phyloP scores from a whole-genome alignment of 345 rosid species.

The Populus deltoides region DNA sequence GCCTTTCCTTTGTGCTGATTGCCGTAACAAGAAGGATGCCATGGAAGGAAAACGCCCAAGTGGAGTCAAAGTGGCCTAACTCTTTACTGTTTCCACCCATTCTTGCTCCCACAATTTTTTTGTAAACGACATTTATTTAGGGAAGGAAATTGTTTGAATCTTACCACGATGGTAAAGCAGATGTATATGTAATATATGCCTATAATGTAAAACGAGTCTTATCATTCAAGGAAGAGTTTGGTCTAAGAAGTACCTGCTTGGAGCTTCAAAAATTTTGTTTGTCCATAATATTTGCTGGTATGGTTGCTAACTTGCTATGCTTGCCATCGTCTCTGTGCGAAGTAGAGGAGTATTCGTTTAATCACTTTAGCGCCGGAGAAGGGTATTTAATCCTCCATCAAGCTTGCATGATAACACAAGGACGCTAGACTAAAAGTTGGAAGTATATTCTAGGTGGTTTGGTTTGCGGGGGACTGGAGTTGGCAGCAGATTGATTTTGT shows the following conservation, averaged over 20 bases:
- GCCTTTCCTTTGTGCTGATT: conserved; percentile 75
- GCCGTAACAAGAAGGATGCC: conserved; percentile 82
- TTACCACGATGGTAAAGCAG: conserved; percentile 9
- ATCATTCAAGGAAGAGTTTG: conserved; percentile 3
- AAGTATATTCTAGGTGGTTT: too few species aligned
- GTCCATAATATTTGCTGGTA: too few species aligned
- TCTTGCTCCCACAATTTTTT: conserved; percentile 26
- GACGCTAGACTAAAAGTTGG: not conserved
- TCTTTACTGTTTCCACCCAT: conserved; percentile 20
- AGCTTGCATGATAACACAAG: not conserved
- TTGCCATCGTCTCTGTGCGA: not conserved
- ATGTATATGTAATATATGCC: conserved; percentile 36
- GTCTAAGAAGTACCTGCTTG: not conserved
- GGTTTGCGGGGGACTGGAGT: too few species aligned
- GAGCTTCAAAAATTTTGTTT: not conserved
- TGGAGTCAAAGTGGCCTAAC: conserved; percentile 60
- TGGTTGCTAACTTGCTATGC: not conserved
- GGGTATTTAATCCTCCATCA: not conserved
- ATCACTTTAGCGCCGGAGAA: not conserved
- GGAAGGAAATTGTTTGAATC: conserved; percentile 24
- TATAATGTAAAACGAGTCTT: conserved; percentile 32
- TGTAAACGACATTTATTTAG: conserved; percentile 13
- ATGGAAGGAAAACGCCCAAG: conserved; percentile 94
- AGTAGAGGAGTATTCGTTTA: not conserved
- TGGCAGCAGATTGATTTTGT: too few species aligned